Base-by-base conservation (phyloP, 768 basidiomycete genomes). In the Leccinum rimulosum region DNA sequence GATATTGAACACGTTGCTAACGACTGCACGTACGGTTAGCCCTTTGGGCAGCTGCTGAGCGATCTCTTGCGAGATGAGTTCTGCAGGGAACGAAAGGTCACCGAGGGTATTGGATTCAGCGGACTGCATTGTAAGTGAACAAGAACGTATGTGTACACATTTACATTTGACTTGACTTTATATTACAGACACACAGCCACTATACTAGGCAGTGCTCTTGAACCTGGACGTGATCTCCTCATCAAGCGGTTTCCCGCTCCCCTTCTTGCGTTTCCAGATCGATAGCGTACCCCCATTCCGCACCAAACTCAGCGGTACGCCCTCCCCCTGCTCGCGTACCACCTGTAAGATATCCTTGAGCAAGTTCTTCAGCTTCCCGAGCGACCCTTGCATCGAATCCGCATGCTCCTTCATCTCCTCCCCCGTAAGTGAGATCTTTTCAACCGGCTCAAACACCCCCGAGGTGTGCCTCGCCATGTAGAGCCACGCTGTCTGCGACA, bases 41-140 rank as follows among this genome's bases (percentile, higher is more conserved):
- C 61, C 88, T 8, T 79, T 61, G 40, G 85, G 87, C 4, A 95
- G 75, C 57, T 80, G 79, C 3, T 75, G 74, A 56, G 78, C 79
- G 63, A 94, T 83, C 30, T 87, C 81, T 1, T 68, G 60, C 0
- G 93, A 86, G 65, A 96, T 89, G 72, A 90, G 79, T 54, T 82
- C 81, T 33, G 85, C 75, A 30, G 87, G 76, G 75, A 95, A 95
- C 63, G 92, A 78, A 54, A 96, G 84, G 68, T 94, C 88, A 65
- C 95, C 87, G 43, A 77, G 64, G 45, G 73, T 74, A 72, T 92
- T 86, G 43, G 86, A 79, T 4, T 85, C 86, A 3, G 55, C 5
- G 40, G 68, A 43, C 33, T 57, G 14, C 60, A 68, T 47, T 9
- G 17, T 40, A 40, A 38, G 15, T 3, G 36, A 38, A 38, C 36